These are phyloP conservation scores for Chenopodium suecicum DNA, from an alignment of 148 eudicot genomes.

Conservation along the genomic window DNA sequence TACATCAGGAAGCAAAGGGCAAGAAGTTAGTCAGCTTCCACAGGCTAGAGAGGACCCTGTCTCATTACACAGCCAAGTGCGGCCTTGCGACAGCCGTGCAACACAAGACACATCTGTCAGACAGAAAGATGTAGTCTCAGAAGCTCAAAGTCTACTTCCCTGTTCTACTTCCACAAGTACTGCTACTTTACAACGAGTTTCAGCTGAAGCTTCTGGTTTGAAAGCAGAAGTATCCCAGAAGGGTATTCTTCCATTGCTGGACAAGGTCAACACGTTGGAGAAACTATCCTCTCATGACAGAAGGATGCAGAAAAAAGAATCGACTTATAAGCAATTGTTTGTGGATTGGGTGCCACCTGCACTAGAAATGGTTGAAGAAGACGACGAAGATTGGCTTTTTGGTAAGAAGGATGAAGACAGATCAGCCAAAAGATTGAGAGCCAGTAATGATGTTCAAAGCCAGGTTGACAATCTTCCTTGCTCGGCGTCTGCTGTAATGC, in stretches of 20 bases:
- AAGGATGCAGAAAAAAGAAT: constrained; percentile 25
- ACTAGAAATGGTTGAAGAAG: constrained; percentile 14
- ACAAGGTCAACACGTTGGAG: neutral
- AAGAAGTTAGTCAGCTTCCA: constrained; percentile 30
- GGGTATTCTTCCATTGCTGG: neutral
- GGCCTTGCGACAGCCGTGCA: constrained; percentile 26
- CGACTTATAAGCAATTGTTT: constrained; percentile 35
- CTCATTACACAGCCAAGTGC: constrained; percentile 10
- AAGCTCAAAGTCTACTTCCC: constrained; percentile 4
- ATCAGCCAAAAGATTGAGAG: constrained; percentile 14
- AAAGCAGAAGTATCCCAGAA: neutral
- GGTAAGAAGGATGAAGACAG: constrained; percentile 23
- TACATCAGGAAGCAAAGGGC: constrained; percentile 19
- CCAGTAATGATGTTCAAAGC: constrained; percentile 9
- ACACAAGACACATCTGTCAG: constrained; percentile 1
- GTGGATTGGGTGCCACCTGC: constrained; percentile 34
- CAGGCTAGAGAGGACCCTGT: constrained; percentile 27
- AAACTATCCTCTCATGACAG: constrained; percentile 33
- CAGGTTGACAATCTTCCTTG: constrained; percentile 13
- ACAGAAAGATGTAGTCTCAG: neutral
- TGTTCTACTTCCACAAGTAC: constrained; percentile 6
- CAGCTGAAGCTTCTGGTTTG: neutral
- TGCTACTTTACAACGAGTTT: neutral
- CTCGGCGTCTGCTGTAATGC: constrained; percentile 23
- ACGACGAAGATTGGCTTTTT: constrained; percentile 61